A percentile compares a stretch with the other conserved stretches of the same genome.
These are phyloP conservation scores for Epichloe coenophiala DNA, from an alignment of 2,329 filamentous ascomycete genomes.

Conservation along the genomic window DNA sequence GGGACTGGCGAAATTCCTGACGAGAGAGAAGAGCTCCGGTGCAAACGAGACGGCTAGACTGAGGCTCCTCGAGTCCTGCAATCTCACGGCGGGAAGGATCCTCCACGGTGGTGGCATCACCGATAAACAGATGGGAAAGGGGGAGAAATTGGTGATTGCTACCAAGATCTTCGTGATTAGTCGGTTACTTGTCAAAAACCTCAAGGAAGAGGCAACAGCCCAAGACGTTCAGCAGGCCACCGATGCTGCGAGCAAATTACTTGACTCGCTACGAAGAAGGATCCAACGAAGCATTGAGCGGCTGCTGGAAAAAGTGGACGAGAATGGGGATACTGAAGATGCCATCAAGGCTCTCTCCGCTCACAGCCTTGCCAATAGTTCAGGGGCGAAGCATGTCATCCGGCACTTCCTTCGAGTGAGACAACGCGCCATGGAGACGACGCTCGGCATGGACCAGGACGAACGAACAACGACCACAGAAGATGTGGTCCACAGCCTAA, in stretches of 20 bases:
- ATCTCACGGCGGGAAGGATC: constrained; percentile 33
- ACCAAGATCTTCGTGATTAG: constrained; percentile 66
- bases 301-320: constrained; percentile 50
- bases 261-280: constrained; percentile 48
- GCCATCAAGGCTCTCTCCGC: constrained; percentile 67
- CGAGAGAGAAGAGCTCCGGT: constrained; percentile 14
- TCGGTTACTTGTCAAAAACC: constrained; percentile 59
- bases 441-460: constrained; percentile 40
- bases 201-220: constrained; percentile 37
- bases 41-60: constrained; percentile 27
- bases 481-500: constrained; percentile 50
- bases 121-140: constrained; percentile 22
- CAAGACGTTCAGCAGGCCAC: constrained; percentile 26
- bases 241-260: constrained; percentile 48
- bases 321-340: constrained; percentile 30
- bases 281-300: constrained; percentile 57
- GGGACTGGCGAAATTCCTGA: constrained; percentile 37
- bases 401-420: constrained; percentile 66
- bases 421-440: constrained; percentile 50
- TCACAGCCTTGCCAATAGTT: constrained; percentile 69
- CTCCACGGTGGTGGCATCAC: constrained; percentile 27
- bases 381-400: constrained; percentile 65
- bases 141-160: constrained; percentile 39
- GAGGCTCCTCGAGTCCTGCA: constrained; percentile 38
- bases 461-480: constrained; percentile 24